Percentiles rank a stretch among this genome's conserved stretches.
Conservation (phyloP, 2,329 filamentous ascomycete genomes). For the Ceratocystis ficicola region DNA sequence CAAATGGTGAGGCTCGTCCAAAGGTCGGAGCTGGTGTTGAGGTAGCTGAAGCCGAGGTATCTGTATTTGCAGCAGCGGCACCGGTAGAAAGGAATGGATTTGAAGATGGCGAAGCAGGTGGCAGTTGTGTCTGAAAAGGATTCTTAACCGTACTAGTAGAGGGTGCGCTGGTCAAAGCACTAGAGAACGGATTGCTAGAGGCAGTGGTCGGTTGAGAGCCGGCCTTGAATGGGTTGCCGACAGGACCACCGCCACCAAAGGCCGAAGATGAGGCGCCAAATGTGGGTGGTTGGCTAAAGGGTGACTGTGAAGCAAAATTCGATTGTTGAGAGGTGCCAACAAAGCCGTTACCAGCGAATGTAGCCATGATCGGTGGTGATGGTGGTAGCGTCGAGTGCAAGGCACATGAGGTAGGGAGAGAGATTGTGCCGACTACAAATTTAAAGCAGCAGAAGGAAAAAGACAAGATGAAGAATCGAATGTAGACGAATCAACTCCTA, state of each 20-base stretch:
- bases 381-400: not conserved
- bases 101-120: slow-evolving; percentile 7
- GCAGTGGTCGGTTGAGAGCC: slow-evolving; percentile 1
- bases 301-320: slow-evolving; percentile 15
- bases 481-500: no score
- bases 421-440: not conserved
- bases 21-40: slow-evolving; percentile 8
- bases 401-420: not conserved
- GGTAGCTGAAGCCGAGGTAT: slow-evolving; percentile 1
- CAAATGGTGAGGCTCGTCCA: slow-evolving; percentile 19
- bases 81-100: slow-evolving; percentile 14
- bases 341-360: slow-evolving; percentile 20
- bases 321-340: slow-evolving; percentile 8
- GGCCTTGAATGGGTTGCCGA: slow-evolving; percentile 16
- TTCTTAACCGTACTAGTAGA: not conserved
- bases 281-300: slow-evolving; percentile 17
- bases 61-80: not conserved
- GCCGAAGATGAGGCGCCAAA: slow-evolving; percentile 6
- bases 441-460: not conserved
- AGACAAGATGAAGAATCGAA: not conserved
- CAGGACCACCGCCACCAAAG: not conserved
- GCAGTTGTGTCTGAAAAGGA: slow-evolving; percentile 15
- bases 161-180: not conserved
- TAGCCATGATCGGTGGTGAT: slow-evolving; percentile 18
- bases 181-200: slow-evolving; percentile 16